Conservation (phyloP, 345 rosid genomes). For the Eucalyptus sideroxylon region DNA sequence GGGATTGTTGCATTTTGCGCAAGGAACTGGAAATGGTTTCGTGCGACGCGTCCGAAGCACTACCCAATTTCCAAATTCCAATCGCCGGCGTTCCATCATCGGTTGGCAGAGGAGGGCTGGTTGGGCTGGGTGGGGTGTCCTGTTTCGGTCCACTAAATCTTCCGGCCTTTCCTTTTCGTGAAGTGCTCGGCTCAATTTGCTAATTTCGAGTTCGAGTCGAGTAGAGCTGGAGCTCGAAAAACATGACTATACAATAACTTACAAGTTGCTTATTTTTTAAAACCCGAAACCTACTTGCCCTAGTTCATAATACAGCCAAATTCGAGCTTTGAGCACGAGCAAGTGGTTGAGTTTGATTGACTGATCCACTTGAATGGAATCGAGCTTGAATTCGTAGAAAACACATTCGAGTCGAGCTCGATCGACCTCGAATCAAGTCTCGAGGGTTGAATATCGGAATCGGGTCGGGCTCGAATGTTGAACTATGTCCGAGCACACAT, state of each 20-base stretch:
- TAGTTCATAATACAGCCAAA: too few relatives aligned
- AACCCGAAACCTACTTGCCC: rapidly evolving
- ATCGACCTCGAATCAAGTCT: background rate
- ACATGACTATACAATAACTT: background rate
- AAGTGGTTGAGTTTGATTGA: background rate
- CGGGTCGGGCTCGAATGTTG: background rate
- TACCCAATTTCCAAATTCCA: background rate
- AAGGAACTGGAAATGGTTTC: background rate
- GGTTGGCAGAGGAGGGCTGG: background rate
- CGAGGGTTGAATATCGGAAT: background rate
- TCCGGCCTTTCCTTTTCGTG: background rate
- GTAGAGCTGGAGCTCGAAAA: background rate
- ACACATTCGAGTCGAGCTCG: background rate
- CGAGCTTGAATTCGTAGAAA: background rate
- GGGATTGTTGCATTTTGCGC: background rate
- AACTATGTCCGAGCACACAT: background rate
- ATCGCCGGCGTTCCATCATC: background rate
- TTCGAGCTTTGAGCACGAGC: too few relatives aligned
- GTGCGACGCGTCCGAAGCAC: background rate
- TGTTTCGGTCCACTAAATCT: background rate
- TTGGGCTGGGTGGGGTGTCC: background rate
- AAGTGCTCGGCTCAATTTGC: background rate
- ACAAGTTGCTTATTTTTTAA: background rate
- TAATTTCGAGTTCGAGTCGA: background rate
- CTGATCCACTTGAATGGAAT: background rate